Conservation (phyloP, 2,329 filamentous ascomycete genomes). For the Fusarium incarnatum region DNA sequence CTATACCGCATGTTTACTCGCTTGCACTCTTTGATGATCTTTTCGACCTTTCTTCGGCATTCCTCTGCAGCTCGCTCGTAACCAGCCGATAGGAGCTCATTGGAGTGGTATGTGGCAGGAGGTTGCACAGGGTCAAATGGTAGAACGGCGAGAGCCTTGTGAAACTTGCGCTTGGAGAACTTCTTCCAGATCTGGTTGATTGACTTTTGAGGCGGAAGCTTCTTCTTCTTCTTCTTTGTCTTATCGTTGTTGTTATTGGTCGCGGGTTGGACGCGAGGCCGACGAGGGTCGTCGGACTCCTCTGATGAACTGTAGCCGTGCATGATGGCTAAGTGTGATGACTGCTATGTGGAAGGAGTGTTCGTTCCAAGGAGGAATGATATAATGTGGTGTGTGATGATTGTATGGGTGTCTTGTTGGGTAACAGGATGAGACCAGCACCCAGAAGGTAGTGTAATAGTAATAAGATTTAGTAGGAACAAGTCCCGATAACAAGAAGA, state of each 20-base stretch:
- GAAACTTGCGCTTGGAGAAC: slow-evolving; percentile 69
- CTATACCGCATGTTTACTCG: slow-evolving; percentile 84
- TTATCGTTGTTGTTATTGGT: slow-evolving; percentile 52
- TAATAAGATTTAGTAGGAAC: neutral
- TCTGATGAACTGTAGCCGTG: slow-evolving; percentile 64
- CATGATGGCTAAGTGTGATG: slow-evolving; percentile 43
- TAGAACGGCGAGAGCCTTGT: slow-evolving; percentile 73
- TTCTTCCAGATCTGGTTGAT: slow-evolving; percentile 76
- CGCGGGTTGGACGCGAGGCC: slow-evolving; percentile 52
- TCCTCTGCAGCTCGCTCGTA: slow-evolving; percentile 74
- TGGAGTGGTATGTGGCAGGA: slow-evolving; percentile 63
- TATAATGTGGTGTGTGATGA: neutral
- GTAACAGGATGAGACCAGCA: slow-evolving; percentile 1
- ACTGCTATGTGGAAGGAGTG: neutral
- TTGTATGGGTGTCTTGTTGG: neutral
- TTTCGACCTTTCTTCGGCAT: slow-evolving; percentile 70
- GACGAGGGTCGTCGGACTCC: slow-evolving; percentile 61
- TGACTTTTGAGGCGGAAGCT: slow-evolving; percentile 70
- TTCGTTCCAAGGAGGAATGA: neutral
- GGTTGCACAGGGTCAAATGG: slow-evolving; percentile 71
- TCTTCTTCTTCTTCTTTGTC: slow-evolving; percentile 63
- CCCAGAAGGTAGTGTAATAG: neutral
- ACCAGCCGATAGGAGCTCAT: slow-evolving; percentile 69
- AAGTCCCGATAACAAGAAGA: slow-evolving; percentile 8
- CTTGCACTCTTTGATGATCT: slow-evolving; percentile 73